These are phyloP conservation scores for Phytopythium chamaehyphon DNA, from an alignment of 352 stramenopile species.

Conservation along the genomic window DNA sequence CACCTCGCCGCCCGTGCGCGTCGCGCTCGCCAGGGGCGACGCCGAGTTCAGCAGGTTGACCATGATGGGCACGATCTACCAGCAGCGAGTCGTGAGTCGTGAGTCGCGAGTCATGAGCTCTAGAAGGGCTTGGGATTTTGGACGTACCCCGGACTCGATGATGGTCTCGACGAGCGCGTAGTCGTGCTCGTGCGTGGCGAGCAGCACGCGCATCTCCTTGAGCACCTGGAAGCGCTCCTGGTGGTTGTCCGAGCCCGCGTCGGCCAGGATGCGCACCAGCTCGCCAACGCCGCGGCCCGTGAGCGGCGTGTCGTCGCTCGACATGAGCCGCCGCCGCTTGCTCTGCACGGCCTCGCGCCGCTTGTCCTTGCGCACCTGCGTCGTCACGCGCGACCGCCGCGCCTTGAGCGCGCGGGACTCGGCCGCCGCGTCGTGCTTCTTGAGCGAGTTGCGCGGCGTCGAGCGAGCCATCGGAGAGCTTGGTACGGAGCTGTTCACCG, in stretches of 20 bases:
- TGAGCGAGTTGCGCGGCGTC: constrained; percentile 66
- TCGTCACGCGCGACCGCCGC: constrained; percentile 51
- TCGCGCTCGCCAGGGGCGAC: constrained; percentile 58
- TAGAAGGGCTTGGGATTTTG: constrained; percentile 5
- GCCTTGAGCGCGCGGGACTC: constrained; percentile 63
- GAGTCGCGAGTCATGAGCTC: background rate
- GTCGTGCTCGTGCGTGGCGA: constrained; percentile 59
- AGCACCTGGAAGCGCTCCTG: constrained; percentile 69
- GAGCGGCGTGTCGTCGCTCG: constrained; percentile 32
- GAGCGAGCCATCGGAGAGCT: constrained; percentile 14
- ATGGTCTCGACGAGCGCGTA: constrained; percentile 68
- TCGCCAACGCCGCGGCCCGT: constrained; percentile 53
- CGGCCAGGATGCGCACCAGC: constrained; percentile 40
- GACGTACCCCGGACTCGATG: constrained; percentile 69
- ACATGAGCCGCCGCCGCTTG: constrained; percentile 69
- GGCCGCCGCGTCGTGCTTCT: constrained; percentile 65
- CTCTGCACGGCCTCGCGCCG: constrained; percentile 53
- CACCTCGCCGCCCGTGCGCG: constrained; percentile 59
- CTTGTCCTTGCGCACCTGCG: constrained; percentile 75
- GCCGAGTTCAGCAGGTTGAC: constrained; percentile 62
- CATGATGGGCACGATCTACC: constrained; percentile 75
- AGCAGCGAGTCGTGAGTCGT: background rate
- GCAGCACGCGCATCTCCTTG: constrained; percentile 57
- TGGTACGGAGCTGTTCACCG: too few relatives aligned
- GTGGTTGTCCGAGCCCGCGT: constrained; percentile 34